Evolutionary conservation across 208 protist genomes (phyloP).

Genomic region (Lotmaria passim): DNA sequence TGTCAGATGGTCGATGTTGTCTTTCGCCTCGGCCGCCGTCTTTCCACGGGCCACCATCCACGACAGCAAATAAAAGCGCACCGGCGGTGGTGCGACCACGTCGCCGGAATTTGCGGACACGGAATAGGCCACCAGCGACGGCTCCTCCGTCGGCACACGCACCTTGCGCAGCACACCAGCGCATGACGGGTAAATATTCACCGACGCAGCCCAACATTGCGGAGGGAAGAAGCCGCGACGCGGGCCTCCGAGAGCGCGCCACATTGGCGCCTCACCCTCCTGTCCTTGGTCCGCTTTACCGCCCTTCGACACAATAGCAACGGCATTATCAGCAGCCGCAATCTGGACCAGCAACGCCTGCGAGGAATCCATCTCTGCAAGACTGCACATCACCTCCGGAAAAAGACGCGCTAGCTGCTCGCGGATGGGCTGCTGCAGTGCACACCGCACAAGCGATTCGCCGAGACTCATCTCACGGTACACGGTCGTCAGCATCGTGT

Average conservation of each 20-base stretch:
- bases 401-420: conserved; percentile 48
- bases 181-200: conserved; percentile 64
- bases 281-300: not conserved
- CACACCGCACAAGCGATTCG: conserved; percentile 71
- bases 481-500: conserved; percentile 62
- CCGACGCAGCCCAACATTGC: conserved; percentile 52
- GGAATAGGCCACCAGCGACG: conserved; percentile 55
- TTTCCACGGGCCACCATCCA: conserved; percentile 70
- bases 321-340: too few species aligned
- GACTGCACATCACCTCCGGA: conserved; percentile 21
- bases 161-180: conserved; percentile 45
- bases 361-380: too few species aligned
- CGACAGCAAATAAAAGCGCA: conserved; percentile 50
- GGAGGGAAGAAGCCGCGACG: conserved; percentile 42
- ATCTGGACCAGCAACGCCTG: too few species aligned
- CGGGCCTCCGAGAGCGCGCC: conserved; percentile 35
- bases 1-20: conserved; percentile 42
- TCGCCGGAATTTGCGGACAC: conserved; percentile 51
- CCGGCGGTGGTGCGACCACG: conserved; percentile 58
- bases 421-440: conserved; percentile 47
- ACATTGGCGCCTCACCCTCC: conserved; percentile 9
- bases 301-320: not conserved
- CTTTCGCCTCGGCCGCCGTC: conserved; percentile 38
- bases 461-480: conserved; percentile 68
- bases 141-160: conserved; percentile 35